Evolutionary conservation across 1,139 yeast genomes (phyloP).

Genomic region (Eremothecium sinecaudum): DNA sequence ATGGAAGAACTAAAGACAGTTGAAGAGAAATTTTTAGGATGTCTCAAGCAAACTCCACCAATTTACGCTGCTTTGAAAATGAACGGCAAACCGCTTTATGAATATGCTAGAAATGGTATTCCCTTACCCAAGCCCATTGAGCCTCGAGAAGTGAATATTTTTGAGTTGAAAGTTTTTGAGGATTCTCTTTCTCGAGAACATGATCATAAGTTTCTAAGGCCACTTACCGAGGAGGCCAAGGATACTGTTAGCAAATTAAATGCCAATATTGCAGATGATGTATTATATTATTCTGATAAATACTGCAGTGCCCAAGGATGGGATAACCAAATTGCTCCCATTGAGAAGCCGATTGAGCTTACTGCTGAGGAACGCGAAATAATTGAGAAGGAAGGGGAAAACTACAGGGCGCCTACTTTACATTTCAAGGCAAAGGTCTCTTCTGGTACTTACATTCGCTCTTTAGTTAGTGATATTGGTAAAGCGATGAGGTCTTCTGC

Average conservation of each 20-base stretch:
- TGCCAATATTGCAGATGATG: slow-evolving; percentile 56
- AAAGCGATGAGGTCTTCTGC: slow-evolving; percentile 72
- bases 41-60: slow-evolving; percentile 85
- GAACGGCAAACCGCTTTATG: slow-evolving; percentile 90
- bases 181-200: slow-evolving; percentile 52
- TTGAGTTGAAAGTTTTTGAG: slow-evolving; percentile 40
- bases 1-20: slow-evolving; percentile 43
- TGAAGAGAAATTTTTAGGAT: slow-evolving; percentile 61
- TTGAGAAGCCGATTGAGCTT: slow-evolving; percentile 31
- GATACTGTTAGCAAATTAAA: slow-evolving; percentile 42
- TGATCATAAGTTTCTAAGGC: slow-evolving; percentile 42
- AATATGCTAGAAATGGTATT: slow-evolving; percentile 82
- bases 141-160: slow-evolving; percentile 60
- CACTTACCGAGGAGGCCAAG: slow-evolving; percentile 35
- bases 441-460: slow-evolving; percentile 91
- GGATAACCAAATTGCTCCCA: slow-evolving; percentile 31
- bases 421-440: slow-evolving; percentile 75
- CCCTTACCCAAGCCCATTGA: slow-evolving; percentile 79
- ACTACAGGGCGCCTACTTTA: slow-evolving; percentile 49
- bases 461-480: slow-evolving; percentile 83
- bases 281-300: slow-evolving; percentile 49
- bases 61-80: slow-evolving; percentile 88
- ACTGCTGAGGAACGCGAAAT: slow-evolving; percentile 26
- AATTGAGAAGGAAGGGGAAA: slow-evolving; percentile 23
- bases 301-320: slow-evolving; percentile 37